These are phyloP conservation scores for Viola odorata DNA, from an alignment of 345 rosid species.

Conservation along the genomic window DNA sequence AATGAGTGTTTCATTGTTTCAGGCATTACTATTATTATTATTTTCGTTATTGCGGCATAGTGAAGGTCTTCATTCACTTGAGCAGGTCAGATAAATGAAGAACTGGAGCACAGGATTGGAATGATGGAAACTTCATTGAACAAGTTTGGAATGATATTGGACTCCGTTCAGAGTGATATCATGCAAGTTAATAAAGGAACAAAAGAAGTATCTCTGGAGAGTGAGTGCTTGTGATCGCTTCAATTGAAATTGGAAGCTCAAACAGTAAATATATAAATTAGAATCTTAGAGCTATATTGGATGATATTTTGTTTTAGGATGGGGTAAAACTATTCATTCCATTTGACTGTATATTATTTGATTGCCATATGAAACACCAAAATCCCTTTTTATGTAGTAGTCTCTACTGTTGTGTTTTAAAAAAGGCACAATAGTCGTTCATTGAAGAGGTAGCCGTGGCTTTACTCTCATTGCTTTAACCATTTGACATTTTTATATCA, in stretches of 20 bases:
- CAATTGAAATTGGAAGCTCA: conserved; percentile 3
- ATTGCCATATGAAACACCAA: no score
- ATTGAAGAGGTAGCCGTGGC: not conserved
- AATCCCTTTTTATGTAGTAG: no score
- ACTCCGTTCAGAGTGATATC: conserved; percentile 74
- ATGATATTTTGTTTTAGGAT: no score
- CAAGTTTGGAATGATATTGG: conserved; percentile 72
- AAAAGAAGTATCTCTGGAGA: conserved; percentile 59
- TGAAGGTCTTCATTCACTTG: conserved; percentile 14
- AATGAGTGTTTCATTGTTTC: not conserved
- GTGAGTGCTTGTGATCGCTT: conserved; percentile 39
- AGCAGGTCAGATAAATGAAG: conserved; percentile 64
- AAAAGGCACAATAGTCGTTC: no score
- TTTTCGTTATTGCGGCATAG: conserved; percentile 6
- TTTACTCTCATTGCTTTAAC: not conserved
- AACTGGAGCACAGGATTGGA: conserved; percentile 61
- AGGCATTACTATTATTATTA: not conserved
- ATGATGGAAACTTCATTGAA: conserved; percentile 70
- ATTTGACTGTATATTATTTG: no score
- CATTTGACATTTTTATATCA: not conserved
- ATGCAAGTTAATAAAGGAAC: conserved; percentile 79
- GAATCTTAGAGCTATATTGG: no score
- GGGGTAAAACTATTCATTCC: no score
- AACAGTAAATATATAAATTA: no score
- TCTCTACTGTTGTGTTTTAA: no score